phyloP scores from a whole-genome alignment of 768 basidiomycete species.

The Lactarius indigo region DNA sequence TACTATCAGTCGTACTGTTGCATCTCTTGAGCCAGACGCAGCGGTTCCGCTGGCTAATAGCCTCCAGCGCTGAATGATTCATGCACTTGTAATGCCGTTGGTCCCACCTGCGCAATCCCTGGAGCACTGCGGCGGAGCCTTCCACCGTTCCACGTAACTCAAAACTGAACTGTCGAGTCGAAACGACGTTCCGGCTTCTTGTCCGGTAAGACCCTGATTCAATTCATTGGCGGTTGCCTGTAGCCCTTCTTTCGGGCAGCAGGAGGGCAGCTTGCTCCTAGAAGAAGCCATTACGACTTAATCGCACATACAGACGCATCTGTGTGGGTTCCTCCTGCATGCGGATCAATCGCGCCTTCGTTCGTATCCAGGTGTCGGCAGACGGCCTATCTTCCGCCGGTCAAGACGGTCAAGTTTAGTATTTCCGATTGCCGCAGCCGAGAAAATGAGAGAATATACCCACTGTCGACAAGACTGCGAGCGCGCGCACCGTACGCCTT shows the following conservation, averaged over 20 bases:
- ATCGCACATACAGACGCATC: not conserved
- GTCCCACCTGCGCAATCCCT: not conserved
- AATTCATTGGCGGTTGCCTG: slow-evolving; percentile 8
- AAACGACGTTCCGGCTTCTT: not conserved
- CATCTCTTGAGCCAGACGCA: not conserved
- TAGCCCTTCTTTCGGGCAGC: not conserved
- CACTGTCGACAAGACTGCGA: not conserved
- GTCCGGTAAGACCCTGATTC: slow-evolving; percentile 1
- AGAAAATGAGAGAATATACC: not conserved
- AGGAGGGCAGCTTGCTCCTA: not conserved
- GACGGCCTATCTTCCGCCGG: slow-evolving; percentile 1
- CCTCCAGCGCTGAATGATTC: not conserved
- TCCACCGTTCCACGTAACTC: not conserved
- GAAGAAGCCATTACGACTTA: not conserved
- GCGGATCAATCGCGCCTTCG: not conserved
- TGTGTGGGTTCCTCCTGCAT: not conserved
- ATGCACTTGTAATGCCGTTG: not conserved
- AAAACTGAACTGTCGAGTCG: not conserved
- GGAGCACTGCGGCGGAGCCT: not conserved
- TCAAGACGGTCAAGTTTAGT: too few relatives aligned
- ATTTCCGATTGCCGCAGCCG: not conserved
- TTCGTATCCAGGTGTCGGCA: not conserved
- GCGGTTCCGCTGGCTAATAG: not conserved
- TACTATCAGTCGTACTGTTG: not conserved
- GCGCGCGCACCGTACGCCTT: not conserved